phyloP scores from a whole-genome alignment of 2,329 filamentous ascomycete genomes.

The Arachnomyces sp. region DNA sequence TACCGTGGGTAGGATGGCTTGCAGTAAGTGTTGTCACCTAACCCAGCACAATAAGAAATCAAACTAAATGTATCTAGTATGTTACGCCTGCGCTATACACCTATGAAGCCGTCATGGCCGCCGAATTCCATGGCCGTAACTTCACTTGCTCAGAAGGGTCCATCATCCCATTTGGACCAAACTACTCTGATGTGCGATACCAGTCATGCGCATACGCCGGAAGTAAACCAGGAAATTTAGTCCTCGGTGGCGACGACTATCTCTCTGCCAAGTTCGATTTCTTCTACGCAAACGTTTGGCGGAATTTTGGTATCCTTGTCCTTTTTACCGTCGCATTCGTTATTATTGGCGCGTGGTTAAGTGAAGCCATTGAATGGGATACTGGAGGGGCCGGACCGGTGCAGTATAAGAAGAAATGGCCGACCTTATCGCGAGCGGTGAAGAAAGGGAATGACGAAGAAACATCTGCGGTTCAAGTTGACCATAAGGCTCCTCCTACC shows the following conservation, averaged over 20 bases:
- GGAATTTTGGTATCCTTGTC: slow-evolving; percentile 67
- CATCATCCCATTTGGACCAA: slow-evolving; percentile 49
- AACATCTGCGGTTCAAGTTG: slow-evolving; percentile 22
- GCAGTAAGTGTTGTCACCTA: slow-evolving; percentile 16
- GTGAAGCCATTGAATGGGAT: slow-evolving; percentile 56
- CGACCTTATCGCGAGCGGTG: slow-evolving; percentile 6
- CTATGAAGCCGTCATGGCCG: slow-evolving; percentile 56
- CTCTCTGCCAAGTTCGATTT: slow-evolving; percentile 43
- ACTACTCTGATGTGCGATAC: slow-evolving; percentile 40
- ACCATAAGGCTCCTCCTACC: slow-evolving; percentile 13
- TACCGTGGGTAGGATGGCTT: slow-evolving; percentile 56
- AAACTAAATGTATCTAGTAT: slow-evolving; percentile 27
- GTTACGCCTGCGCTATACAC: slow-evolving; percentile 45
- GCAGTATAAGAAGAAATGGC: slow-evolving; percentile 55
- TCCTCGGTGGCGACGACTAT: slow-evolving; percentile 47
- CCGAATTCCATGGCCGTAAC: slow-evolving; percentile 48
- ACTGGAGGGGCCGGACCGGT: slow-evolving; percentile 53
- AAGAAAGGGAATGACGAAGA: slow-evolving; percentile 42
- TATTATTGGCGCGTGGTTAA: slow-evolving; percentile 55
- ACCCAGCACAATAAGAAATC: neutral
- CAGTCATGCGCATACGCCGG: slow-evolving; percentile 52
- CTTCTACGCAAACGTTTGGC: slow-evolving; percentile 49
- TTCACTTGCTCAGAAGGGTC: slow-evolving; percentile 49
- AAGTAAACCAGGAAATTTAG: slow-evolving; percentile 39
- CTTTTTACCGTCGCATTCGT: slow-evolving; percentile 65